Percentiles rank a stretch among this genome's conserved stretches.
phyloP scores from a whole-genome alignment of 1,139 yeast species.

The Geotrichum candidum region DNA sequence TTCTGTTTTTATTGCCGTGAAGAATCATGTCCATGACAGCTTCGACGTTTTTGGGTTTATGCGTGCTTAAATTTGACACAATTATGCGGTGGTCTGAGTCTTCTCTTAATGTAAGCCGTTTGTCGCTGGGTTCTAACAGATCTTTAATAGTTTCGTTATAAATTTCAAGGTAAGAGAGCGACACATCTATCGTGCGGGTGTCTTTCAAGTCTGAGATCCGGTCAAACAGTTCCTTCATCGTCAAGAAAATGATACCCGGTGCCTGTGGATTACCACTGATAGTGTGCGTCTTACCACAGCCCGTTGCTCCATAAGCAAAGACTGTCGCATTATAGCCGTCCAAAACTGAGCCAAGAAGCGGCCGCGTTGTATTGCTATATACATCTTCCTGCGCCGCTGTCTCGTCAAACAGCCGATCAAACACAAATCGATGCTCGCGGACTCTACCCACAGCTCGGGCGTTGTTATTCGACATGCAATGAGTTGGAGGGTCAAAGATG shows the following conservation, averaged over 20 bases:
- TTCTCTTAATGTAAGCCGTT: constrained; percentile 58
- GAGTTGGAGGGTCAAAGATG: constrained; percentile 76
- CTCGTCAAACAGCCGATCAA: constrained; percentile 72
- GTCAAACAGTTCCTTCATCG: constrained; percentile 69
- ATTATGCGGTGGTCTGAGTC: constrained; percentile 61
- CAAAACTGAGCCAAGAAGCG: constrained; percentile 64
- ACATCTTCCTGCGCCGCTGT: constrained; percentile 60
- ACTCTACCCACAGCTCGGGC: constrained; percentile 40
- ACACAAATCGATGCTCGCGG: constrained; percentile 74
- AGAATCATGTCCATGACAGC: constrained; percentile 78
- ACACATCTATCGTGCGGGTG: constrained; percentile 52
- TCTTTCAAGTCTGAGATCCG: constrained; percentile 52
- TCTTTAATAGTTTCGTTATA: constrained; percentile 87
- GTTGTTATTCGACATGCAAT: constrained; percentile 32
- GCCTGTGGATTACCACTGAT: constrained; percentile 66
- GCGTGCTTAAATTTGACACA: constrained; percentile 68
- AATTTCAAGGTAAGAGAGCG: constrained; percentile 74
- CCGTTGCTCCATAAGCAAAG: constrained; percentile 97
- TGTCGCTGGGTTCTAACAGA: constrained; percentile 50
- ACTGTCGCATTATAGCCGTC: constrained; percentile 89
- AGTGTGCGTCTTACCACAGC: constrained; percentile 96
- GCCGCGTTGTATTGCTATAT: constrained; percentile 59
- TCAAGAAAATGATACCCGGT: constrained; percentile 77
- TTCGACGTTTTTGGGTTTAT: constrained; percentile 54
- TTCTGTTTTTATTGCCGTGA: constrained; percentile 67